Base-by-base conservation (phyloP, 2,329 filamentous ascomycete genomes). In the Diplocarpon mali region DNA sequence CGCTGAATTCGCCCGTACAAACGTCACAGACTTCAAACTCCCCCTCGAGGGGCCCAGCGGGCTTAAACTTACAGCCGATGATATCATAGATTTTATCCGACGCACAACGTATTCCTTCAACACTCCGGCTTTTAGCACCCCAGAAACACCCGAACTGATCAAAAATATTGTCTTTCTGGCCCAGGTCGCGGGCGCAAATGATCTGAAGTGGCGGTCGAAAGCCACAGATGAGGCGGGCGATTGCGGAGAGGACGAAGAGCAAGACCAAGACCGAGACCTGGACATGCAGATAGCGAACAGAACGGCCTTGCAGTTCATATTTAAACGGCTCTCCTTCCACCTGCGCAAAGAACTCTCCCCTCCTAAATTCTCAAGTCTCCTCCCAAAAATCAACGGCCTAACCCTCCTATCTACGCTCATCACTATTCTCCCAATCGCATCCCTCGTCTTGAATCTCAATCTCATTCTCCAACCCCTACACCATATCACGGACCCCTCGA, bases 161-260 rank as follows among this genome's bases (percentile, higher is more conserved):
- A 83, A 87, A 53, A 87, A 95, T 51, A 69, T 95, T 30, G 72
- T 90, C 31, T 94, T 94, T 69, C 69, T 98, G 0, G 85, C 80
- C 35, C 77, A 72, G 48, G 80, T 68, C 57, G 75, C 76, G 47
- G 72, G 72, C 12, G 73, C 73, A 29, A 85, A 80, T 51, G 67
- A 70, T 57, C 56, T 71, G 36, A 63, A 56, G 17, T 76, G 62
- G 67, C 65, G 60, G 44, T 63, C 65, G 8, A 64, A 64, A n/a
- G 68, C 69, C 10, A 42, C 30, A 5, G 62, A 65, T 2, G 65
- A 68, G 1, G 64, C 67, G 2, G 64, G 64, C 7, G 59, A 47
- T 45, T 67, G 58, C 13, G 66, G 64, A 2, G 66, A 67, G 2
- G 68, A 67, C 4, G 68, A 69, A 0, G 67, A 68, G 12, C 66